Evolutionary conservation across 306 rosid genomes (phyloP).

Genomic region (Ammopiptanthus mongolicus): DNA sequence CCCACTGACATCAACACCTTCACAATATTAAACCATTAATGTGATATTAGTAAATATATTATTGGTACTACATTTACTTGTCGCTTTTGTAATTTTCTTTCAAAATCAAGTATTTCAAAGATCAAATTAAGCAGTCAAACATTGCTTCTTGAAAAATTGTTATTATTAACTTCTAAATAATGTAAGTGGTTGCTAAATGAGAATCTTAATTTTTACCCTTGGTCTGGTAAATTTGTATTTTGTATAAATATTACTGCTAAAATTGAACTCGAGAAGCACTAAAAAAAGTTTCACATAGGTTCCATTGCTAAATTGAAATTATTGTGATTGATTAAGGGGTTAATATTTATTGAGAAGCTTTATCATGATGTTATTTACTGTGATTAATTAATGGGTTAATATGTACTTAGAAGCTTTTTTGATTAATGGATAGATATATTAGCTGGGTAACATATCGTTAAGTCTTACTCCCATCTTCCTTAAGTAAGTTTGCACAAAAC

Average conservation of each 20-base stretch:
- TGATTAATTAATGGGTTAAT: not conserved
- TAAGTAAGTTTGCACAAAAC: not conserved
- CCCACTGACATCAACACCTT: not conserved
- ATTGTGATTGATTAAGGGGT: not conserved
- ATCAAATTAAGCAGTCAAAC: not conserved
- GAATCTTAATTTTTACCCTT: not conserved
- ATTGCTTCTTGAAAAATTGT: not conserved
- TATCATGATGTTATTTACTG: not conserved
- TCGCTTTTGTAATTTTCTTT: not conserved
- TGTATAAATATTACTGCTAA: not conserved
- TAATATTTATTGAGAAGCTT: not conserved
- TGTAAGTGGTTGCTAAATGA: not conserved
- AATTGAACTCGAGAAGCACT: not conserved
- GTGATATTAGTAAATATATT: constrained; percentile 8
- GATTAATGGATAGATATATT: not conserved
- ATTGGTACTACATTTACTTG: not conserved
- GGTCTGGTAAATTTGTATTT: constrained; percentile 1
- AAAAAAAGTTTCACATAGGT: not conserved
- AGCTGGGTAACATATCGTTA: not conserved
- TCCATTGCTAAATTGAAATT: not conserved
- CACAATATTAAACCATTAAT: not conserved
- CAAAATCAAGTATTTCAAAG: constrained; percentile 6
- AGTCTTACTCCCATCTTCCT: not conserved
- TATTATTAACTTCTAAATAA: not conserved
- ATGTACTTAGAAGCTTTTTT: not conserved